Percentiles rank a stretch among this genome's conserved stretches.
These are phyloP conservation scores for Rosa multiflora DNA, from an alignment of 306 rosid genomes.

Conservation along the genomic window DNA sequence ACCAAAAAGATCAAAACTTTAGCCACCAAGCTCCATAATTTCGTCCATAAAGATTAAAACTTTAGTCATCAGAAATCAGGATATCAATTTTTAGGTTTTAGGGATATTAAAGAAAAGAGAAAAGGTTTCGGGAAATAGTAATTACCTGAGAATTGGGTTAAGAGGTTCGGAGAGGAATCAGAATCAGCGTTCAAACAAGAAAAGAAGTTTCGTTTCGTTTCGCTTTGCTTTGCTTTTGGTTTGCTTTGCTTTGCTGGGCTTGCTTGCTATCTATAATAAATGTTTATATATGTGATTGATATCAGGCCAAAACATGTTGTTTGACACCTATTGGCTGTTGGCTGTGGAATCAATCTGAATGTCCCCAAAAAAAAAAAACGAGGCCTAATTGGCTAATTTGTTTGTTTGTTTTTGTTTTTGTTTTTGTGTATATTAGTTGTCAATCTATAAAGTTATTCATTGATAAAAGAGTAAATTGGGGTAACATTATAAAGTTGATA, in stretches of 20 bases:
- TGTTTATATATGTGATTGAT: not conserved
- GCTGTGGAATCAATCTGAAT: too few species aligned
- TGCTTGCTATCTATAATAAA: not conserved
- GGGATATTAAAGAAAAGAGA: not conserved
- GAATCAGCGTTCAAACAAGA: not conserved
- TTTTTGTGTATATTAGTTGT: too few species aligned
- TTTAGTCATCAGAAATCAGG: not conserved
- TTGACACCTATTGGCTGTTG: not conserved
- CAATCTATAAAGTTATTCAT: too few species aligned
- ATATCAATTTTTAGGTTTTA: not conserved
- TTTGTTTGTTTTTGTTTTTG: too few species aligned
- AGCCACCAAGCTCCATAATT: not conserved
- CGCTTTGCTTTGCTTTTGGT: not conserved
- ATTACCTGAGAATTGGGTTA: slow-evolving; percentile 4
- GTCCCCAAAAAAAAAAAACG: too few species aligned
- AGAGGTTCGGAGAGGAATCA: not conserved
- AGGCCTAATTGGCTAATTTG: too few species aligned
- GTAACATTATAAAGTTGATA: too few species aligned
- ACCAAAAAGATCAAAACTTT: not conserved
- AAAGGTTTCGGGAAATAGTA: not conserved
- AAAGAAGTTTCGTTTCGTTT: not conserved
- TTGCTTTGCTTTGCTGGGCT: not conserved
- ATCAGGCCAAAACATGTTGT: not conserved
- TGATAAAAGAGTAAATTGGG: too few species aligned
- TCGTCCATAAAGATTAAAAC: not conserved